Percentiles rank a stretch among this genome's conserved stretches.
Evolutionary conservation across 1,139 yeast genomes (phyloP).

Genomic region (Zygoascus hellenicus): DNA sequence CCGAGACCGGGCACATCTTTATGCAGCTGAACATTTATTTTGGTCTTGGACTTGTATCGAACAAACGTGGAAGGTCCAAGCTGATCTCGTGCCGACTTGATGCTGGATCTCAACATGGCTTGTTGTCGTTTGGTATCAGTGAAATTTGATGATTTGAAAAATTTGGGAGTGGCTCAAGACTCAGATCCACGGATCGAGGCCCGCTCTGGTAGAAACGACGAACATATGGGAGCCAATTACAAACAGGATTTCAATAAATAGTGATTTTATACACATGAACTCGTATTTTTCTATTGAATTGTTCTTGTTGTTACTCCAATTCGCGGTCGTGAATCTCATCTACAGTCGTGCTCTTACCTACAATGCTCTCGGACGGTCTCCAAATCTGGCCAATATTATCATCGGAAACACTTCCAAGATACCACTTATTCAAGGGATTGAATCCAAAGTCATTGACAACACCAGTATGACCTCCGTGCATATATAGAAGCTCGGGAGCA

Average conservation of each 20-base stretch:
- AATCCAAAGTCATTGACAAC: conserved; percentile 83
- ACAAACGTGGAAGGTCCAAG: conserved; percentile 1
- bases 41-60: conserved; percentile 42
- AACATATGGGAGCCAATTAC: no score
- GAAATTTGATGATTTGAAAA: conserved; percentile 4
- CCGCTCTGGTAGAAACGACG: not conserved
- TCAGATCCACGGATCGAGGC: not conserved
- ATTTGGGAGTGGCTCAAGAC: not conserved
- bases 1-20: conserved; percentile 58
- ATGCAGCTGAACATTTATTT: conserved; percentile 55
- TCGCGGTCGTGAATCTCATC: conserved; percentile 6
- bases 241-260: no score
- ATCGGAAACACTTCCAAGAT: conserved; percentile 74
- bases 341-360: conserved; percentile 6
- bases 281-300: no score
- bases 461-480: conserved; percentile 84
- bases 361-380: conserved; percentile 31
- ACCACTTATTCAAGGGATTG: conserved; percentile 68
- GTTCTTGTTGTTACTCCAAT: conserved; percentile 19
- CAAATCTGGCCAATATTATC: conserved; percentile 85
- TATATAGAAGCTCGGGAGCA: conserved; percentile 40
- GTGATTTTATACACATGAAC: no score
- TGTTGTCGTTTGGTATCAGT: not conserved
- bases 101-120: conserved; percentile 4
- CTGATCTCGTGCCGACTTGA: not conserved